phyloP scores from a whole-genome alignment of 371 early-diverging fungal species.

The Mortierella sp. region DNA sequence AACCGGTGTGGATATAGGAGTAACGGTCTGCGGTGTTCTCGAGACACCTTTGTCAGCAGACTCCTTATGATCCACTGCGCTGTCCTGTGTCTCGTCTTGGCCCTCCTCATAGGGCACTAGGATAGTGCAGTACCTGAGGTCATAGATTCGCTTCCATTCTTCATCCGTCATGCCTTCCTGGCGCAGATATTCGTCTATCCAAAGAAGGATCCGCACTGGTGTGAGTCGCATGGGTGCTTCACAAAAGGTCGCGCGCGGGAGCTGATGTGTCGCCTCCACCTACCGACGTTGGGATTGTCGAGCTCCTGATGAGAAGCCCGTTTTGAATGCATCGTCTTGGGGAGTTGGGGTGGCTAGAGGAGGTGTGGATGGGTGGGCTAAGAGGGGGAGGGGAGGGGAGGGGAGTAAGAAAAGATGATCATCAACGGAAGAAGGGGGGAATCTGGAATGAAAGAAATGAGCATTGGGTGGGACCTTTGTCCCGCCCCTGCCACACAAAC shows the following conservation, averaged over 20 bases:
- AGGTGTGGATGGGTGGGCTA: too few species aligned
- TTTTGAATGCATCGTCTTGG: too few species aligned
- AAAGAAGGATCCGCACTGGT: not conserved
- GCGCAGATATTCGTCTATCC: conserved; percentile 15
- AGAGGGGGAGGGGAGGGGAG: too few species aligned
- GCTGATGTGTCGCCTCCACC: too few species aligned
- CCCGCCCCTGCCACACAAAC: not conserved
- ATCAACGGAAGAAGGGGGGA: too few species aligned
- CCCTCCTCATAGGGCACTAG: conserved; percentile 32
- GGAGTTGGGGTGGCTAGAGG: too few species aligned
- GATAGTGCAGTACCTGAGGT: conserved; percentile 46
- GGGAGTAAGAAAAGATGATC: too few species aligned
- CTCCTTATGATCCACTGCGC: not conserved
- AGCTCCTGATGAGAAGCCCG: too few species aligned
- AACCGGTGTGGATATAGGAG: conserved; percentile 6
- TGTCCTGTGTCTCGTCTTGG: conserved; percentile 1
- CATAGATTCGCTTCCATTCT: conserved; percentile 37
- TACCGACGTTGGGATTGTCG: too few species aligned
- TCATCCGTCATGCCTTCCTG: conserved; percentile 39
- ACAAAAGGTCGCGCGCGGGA: not conserved
- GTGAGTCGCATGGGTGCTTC: not conserved
- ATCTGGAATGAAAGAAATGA: too few species aligned
- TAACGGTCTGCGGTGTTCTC: not conserved
- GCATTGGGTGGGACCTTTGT: too few species aligned
- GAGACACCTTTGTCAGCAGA: not conserved